phyloP scores from a whole-genome alignment of 495 filamentous ascomycete genomes.

The Apiosordaria backusii region DNA sequence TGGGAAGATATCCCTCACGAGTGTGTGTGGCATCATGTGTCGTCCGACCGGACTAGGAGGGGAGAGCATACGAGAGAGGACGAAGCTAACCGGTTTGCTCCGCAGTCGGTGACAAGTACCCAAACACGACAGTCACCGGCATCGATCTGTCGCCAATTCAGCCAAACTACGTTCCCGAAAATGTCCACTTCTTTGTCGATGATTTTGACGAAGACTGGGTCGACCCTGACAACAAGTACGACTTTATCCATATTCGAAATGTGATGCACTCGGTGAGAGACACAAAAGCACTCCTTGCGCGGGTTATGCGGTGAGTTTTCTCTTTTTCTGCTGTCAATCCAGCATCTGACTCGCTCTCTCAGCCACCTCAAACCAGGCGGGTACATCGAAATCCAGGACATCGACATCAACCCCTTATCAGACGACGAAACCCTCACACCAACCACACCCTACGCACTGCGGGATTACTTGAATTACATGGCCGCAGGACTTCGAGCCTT shows the following conservation, averaged over 20 bases:
- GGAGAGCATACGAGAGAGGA: not conserved
- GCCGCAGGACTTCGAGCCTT: conserved; percentile 26
- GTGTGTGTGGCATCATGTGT: no score
- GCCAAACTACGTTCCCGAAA: conserved; percentile 54
- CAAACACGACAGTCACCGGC: conserved; percentile 53
- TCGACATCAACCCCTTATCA: conserved; percentile 35
- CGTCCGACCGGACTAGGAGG: no score
- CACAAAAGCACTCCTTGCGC: conserved; percentile 31
- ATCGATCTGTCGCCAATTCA: conserved; percentile 66
- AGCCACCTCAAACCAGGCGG: conserved; percentile 50
- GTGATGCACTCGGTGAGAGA: conserved; percentile 48
- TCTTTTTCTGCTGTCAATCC: not conserved
- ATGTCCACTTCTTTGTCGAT: conserved; percentile 59
- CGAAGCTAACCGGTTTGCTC: conserved; percentile 4
- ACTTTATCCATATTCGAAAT: conserved; percentile 55
- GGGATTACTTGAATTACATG: conserved; percentile 34
- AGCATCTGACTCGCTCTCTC: not conserved
- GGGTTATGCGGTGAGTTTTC: conserved; percentile 32
- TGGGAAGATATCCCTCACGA: no score
- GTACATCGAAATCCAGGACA: conserved; percentile 54
- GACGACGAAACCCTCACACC: conserved; percentile 42
- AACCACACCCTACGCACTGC: conserved; percentile 34
- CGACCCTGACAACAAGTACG: conserved; percentile 50
- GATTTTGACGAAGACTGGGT: conserved; percentile 60
- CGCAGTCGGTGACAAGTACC: conserved; percentile 42